These are phyloP conservation scores for Claviceps spartinae DNA, from an alignment of 2,329 filamentous ascomycete genomes.

Conservation along the genomic window DNA sequence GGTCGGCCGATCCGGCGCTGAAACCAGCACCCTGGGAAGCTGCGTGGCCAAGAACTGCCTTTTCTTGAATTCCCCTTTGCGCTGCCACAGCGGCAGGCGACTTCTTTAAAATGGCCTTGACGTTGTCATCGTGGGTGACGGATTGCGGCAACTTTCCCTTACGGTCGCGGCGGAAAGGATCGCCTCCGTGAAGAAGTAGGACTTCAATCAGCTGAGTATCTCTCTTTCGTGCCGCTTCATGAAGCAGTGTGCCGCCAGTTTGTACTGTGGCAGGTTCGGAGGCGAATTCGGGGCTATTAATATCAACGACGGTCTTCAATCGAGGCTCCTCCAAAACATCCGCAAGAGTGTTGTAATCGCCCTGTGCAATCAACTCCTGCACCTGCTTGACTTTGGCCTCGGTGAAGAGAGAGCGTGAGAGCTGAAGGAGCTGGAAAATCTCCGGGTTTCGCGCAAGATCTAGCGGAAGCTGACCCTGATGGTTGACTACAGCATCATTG, in stretches of 20 bases:
- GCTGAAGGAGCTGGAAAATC: conserved; percentile 88
- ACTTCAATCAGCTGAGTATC: conserved; percentile 82
- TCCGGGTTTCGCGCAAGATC: conserved; percentile 86
- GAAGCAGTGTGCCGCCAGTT: conserved; percentile 78
- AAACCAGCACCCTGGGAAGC: conserved; percentile 40
- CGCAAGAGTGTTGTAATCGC: conserved; percentile 67
- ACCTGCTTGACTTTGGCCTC: conserved; percentile 76
- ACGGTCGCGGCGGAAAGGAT: conserved; percentile 88
- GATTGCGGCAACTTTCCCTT: conserved; percentile 94
- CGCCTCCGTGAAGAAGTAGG: conserved; percentile 81
- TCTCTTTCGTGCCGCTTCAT: conserved; percentile 81
- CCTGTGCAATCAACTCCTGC: conserved; percentile 59
- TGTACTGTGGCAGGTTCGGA: conserved; percentile 67
- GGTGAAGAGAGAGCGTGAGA: conserved; percentile 78
- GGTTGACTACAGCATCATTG: conserved; percentile 80
- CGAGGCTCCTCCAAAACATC: conserved; percentile 71
- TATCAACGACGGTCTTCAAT: conserved; percentile 75
- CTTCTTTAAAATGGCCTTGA: conserved; percentile 76
- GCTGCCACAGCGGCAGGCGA: conserved; percentile 90
- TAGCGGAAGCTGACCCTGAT: conserved; percentile 69
- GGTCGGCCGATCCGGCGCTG: conserved; percentile 40
- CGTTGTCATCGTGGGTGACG: conserved; percentile 87
- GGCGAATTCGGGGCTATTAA: conserved; percentile 81
- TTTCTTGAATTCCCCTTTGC: conserved; percentile 91
- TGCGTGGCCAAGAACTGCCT: conserved; percentile 74